These are phyloP conservation scores for Penicillium fuscoglaucum DNA, from an alignment of 2,329 filamentous ascomycete species.

Conservation along the genomic window DNA sequence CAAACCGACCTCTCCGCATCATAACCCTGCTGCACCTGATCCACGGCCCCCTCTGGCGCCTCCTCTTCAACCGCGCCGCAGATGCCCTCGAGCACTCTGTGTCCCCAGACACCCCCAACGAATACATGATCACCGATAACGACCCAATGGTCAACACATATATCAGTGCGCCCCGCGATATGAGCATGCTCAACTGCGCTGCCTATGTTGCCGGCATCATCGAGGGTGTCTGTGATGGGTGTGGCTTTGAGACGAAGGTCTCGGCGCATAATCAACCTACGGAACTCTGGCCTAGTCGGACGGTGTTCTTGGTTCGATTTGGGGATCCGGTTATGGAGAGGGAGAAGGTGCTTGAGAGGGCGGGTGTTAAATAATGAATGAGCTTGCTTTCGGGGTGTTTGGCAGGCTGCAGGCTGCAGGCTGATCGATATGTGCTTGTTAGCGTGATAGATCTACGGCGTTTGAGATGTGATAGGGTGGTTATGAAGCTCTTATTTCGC, in stretches of 20 bases:
- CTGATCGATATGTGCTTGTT: neutral
- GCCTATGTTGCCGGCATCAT: constrained; percentile 94
- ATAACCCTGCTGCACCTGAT: constrained; percentile 93
- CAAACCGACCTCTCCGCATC: constrained; percentile 80
- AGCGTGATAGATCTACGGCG: neutral
- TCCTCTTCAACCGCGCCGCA: constrained; percentile 86
- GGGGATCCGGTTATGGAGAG: constrained; percentile 86
- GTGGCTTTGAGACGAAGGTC: constrained; percentile 83
- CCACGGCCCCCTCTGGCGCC: constrained; percentile 85
- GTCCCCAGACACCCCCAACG: constrained; percentile 77
- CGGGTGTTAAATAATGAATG: constrained; percentile 45
- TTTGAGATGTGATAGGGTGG: neutral
- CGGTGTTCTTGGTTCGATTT: constrained; percentile 93
- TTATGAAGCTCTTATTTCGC: neutral
- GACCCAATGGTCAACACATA: constrained; percentile 94
- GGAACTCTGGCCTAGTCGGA: constrained; percentile 94
- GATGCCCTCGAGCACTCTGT: constrained; percentile 89
- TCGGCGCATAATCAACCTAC: constrained; percentile 75
- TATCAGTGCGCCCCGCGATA: constrained; percentile 88
- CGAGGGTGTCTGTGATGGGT: constrained; percentile 92
- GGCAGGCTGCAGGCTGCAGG: neutral
- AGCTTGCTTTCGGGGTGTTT: neutral
- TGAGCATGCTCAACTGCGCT: constrained; percentile 94
- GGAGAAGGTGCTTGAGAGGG: constrained; percentile 75
- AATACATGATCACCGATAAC: constrained; percentile 99